Evolutionary conservation across 352 stramenopile genomes (phyloP), one percentile per base, ranked within the genome.

Genomic region (Globisporangium paroecandrum): DNA sequence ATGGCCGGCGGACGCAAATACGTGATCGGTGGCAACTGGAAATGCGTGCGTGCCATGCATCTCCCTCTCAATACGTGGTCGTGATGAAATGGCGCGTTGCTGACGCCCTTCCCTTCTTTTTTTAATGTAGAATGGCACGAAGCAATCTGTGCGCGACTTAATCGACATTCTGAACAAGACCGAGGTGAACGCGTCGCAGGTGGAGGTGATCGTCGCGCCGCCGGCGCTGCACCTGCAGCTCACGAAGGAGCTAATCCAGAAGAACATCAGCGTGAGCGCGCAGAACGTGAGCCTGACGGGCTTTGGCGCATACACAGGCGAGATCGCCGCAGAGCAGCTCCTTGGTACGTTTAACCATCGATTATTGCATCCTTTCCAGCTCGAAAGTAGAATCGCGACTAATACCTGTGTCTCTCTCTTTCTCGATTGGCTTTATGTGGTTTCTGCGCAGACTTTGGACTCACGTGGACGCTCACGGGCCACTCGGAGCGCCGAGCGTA

Each of bases 21-120:
- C 43, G 83, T 98, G 71, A 97, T 98, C 71, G 89, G 87, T 46
- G 94, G 94, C 67, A 98, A 98, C 79, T 98, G 94, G 94, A 98
- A 98, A 86, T 87, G 75, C 73, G 79, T 88, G 81, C 91, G 76
- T 51, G 22, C 15, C 64, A 29, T 54, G 34, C 24, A 34, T 22
- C 6, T 41, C 36, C n/a, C 47, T 59, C 43, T 29, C 22, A 22
- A 10, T 29, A 29, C 10, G n/a, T 49, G 41, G 20, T 1, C 41
- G 41, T 49, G 15, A 5, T n/a, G 0, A 49, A 49, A 49, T 9
- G 41, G 5, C 15, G 41, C 41, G 13, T 49, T 49, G 41, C 15
- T 51, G 43, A 51, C 18, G 18, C 18, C 22, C 18, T 13, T 20
- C 15, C 8, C 18, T 25, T n/a, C 32, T 56, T 13, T 47, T 46